Evolutionary conservation across 495 filamentous ascomycete genomes (phyloP).

Genomic region (Tuber magnatum): DNA sequence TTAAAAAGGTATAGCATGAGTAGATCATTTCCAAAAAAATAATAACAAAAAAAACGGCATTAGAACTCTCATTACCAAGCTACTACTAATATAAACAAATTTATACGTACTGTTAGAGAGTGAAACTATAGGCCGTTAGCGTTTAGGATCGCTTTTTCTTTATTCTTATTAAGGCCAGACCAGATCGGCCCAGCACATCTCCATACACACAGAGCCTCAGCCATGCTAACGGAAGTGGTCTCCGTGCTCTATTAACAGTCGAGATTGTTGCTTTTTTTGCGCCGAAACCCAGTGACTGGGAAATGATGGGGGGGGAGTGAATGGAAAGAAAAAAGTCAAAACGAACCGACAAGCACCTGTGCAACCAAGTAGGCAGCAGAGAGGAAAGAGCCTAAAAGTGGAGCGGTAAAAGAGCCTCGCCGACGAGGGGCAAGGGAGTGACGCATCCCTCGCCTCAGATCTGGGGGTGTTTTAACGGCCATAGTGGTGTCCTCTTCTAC

Average conservation of each 20-base stretch:
- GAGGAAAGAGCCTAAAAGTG: not conserved
- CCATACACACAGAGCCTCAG: not conserved
- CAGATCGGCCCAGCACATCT: not conserved
- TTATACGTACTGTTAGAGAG: not conserved
- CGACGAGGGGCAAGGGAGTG: not conserved
- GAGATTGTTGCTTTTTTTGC: not conserved
- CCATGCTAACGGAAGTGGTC: not conserved
- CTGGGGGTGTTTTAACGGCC: not conserved
- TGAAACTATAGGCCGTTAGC: not conserved
- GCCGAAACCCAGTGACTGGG: not conserved
- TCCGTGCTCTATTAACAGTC: not conserved
- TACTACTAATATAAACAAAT: not conserved
- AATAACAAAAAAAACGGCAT: not conserved
- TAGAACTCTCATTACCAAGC: not conserved
- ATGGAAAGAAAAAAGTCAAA: not conserved
- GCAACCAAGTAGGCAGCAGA: not conserved
- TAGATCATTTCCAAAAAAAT: not conserved
- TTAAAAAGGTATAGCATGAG: not conserved
- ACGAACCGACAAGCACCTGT: not conserved
- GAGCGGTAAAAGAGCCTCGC: slow-evolving; percentile 1
- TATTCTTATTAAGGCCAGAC: not conserved
- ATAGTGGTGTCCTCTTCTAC: not conserved
- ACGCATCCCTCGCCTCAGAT: not conserved
- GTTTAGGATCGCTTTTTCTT: not conserved
- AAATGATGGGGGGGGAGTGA: not conserved